Evolutionary conservation across 352 stramenopile genomes (phyloP), one percentile per base, ranked within the genome.

Genomic region (Pythium folliculosum): DNA sequence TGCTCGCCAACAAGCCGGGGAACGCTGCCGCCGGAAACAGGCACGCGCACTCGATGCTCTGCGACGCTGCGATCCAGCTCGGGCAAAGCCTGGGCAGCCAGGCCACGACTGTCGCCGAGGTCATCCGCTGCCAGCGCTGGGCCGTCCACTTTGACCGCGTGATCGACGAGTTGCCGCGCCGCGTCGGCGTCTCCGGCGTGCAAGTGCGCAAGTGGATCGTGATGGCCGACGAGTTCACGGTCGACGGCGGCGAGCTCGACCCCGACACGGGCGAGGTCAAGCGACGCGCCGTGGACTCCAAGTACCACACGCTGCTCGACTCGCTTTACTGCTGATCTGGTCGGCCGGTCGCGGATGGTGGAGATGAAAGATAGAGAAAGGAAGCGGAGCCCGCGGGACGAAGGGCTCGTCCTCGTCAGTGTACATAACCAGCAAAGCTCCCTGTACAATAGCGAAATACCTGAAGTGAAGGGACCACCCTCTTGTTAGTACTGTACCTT

Each of bases 121-220:
- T 84, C 10, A 82, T 91, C 57, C 77, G 76, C 35, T 92, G 82
- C 53, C 84, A 89, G 65, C 69, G 75, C 3, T 94, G 84, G 84
- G 84, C 86, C 21, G 77, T 92, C 44, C 84, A 91, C 63, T 90
- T 94, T 48, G 86, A 94, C 67, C 60, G 70, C 5, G 68, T 86
- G 56, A 65, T 94, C 12, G 82, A 91, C 25, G 38, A 77, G 13
- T 71, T 92, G 3, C 76, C 79, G 0, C 25, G 63, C 9, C 58
- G 75, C 8, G 84, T 84, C 50, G 73, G 70, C 1, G 63, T 94
- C n/a, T 89, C 86, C 0, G 81, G 80, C 22, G 82, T 86, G 54
- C 80, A 76, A 32, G 72, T 94, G 30, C 72, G 86, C 57, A 94
- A 92, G 69, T 94, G 86, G 86, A 89, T 91, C 56, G 63, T 94